Conservation (phyloP, 345 rosid genomes). For the Microthlaspi erraticum region DNA sequence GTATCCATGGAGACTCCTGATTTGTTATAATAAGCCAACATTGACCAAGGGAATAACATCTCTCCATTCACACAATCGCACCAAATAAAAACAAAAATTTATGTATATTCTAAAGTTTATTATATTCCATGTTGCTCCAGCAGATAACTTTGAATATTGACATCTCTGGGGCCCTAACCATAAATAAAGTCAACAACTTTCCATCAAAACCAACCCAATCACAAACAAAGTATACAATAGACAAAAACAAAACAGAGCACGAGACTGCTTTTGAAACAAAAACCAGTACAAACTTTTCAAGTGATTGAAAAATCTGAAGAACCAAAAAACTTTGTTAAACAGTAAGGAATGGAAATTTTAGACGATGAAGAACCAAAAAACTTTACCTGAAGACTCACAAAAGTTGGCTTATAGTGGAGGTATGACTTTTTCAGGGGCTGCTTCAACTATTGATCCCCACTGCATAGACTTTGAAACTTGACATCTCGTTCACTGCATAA, state of each 20-base stretch:
- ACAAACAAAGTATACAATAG: neutral
- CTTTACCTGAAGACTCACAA: neutral
- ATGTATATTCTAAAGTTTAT: neutral
- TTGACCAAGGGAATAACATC: slow-evolving; percentile 23
- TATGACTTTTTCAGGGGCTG: slow-evolving; percentile 25
- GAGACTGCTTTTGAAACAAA: neutral
- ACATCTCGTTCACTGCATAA: slow-evolving; percentile 14
- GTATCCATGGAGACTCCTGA: slow-evolving; percentile 18
- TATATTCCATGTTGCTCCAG: slow-evolving; percentile 30
- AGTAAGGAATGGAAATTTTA: slow-evolving; percentile 1
- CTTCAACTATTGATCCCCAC: slow-evolving; percentile 29
- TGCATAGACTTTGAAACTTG: slow-evolving; percentile 27
- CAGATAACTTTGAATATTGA: slow-evolving; percentile 36
- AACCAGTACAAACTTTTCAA: neutral
- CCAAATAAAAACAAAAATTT: slow-evolving; percentile 13
- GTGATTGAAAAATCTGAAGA: slow-evolving; percentile 1
- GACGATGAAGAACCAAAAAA: neutral
- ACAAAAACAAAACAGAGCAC: slow-evolving; percentile 30
- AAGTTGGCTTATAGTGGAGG: neutral
- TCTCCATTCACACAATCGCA: slow-evolving; percentile 20
- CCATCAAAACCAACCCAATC: slow-evolving; percentile 22
- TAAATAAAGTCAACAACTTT: slow-evolving; percentile 29
- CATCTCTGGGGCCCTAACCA: slow-evolving; percentile 12
- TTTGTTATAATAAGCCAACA: slow-evolving; percentile 6
- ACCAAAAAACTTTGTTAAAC: too few relatives aligned